Percentiles rank a stretch among this genome's conserved stretches.
phyloP scores from a whole-genome alignment of 2,329 filamentous ascomycete species.

The Diaporthe longicolla region DNA sequence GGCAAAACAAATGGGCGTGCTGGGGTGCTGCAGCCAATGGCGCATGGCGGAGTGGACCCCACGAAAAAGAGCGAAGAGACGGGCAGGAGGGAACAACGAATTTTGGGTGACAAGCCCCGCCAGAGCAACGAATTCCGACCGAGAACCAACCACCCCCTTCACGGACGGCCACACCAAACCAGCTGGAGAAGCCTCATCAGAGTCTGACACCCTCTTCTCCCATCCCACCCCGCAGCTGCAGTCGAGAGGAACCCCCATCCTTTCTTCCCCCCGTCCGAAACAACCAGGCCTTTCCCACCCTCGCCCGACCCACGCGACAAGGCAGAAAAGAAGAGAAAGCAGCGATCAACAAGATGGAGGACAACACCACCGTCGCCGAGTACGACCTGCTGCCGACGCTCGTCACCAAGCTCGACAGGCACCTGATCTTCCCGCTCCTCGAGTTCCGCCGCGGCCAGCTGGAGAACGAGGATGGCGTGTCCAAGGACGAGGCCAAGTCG shows the following conservation, averaged over 20 bases:
- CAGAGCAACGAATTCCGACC: conserved; percentile 17
- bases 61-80: conserved; percentile 39
- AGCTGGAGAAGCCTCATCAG: conserved; percentile 15
- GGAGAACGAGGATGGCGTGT: conserved; percentile 76
- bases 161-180: conserved; percentile 26
- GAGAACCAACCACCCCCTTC: conserved; percentile 8
- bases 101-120: conserved; percentile 42
- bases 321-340: not conserved
- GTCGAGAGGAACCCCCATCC: not conserved
- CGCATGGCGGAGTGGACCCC: conserved; percentile 34
- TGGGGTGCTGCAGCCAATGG: conserved; percentile 30
- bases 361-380: conserved; percentile 46
- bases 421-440: conserved; percentile 95
- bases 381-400: conserved; percentile 82
- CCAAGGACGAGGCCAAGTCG: conserved; percentile 67
- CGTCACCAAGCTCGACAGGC: conserved; percentile 92
- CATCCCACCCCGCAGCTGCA: not conserved
- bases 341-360: conserved; percentile 38
- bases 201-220: conserved; percentile 3
- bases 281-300: not conserved
- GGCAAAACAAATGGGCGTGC: conserved; percentile 40
- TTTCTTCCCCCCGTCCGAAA: not conserved
- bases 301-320: conserved; percentile 12
- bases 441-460: conserved; percentile 90
- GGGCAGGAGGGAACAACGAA: conserved; percentile 37